Evolutionary conservation across 2,329 filamentous ascomycete species (phyloP).

Genomic region (Xylaria sp.): DNA sequence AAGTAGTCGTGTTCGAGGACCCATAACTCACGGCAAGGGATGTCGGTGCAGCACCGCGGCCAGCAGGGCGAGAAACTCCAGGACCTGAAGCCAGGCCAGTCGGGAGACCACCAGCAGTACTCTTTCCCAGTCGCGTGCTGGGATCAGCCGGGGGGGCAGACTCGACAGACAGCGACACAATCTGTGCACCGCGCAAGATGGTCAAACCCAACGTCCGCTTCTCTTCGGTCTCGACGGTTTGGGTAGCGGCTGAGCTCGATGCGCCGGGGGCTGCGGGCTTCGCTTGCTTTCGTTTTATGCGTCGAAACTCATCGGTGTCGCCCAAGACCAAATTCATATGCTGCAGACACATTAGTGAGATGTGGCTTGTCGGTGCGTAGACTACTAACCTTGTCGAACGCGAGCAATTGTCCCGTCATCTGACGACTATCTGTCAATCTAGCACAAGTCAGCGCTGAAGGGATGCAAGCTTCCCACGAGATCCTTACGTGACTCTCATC

Average conservation of each 20-base stretch:
- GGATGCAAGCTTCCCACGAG: slow-evolving; percentile 9
- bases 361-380: background rate
- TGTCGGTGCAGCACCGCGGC: slow-evolving; percentile 78
- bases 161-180: slow-evolving; percentile 94
- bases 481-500: slow-evolving; percentile 83
- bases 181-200: slow-evolving; percentile 93
- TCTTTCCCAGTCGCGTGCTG: slow-evolving; percentile 85
- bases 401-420: slow-evolving; percentile 98
- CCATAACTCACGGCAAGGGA: slow-evolving; percentile 75
- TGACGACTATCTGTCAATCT: slow-evolving; percentile 87
- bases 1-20: background rate
- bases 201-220: slow-evolving; percentile 96
- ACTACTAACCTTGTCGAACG: slow-evolving; percentile 86
- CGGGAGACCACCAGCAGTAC: slow-evolving; percentile 72
- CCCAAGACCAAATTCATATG: slow-evolving; percentile 99
- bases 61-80: slow-evolving; percentile 90
- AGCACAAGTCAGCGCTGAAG: slow-evolving; percentile 31
- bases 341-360: slow-evolving; percentile 56
- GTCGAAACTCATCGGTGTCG: slow-evolving; percentile 97
- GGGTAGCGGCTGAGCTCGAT: slow-evolving; percentile 64
- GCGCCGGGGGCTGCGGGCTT: slow-evolving; percentile 75
- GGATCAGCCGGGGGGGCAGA: slow-evolving; percentile 95
- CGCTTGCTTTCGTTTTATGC: slow-evolving; percentile 83
- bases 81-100: slow-evolving; percentile 82
- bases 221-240: slow-evolving; percentile 89